Conservation (phyloP, 2,329 filamentous ascomycete genomes). For the Phyllosticta citriasiana region DNA sequence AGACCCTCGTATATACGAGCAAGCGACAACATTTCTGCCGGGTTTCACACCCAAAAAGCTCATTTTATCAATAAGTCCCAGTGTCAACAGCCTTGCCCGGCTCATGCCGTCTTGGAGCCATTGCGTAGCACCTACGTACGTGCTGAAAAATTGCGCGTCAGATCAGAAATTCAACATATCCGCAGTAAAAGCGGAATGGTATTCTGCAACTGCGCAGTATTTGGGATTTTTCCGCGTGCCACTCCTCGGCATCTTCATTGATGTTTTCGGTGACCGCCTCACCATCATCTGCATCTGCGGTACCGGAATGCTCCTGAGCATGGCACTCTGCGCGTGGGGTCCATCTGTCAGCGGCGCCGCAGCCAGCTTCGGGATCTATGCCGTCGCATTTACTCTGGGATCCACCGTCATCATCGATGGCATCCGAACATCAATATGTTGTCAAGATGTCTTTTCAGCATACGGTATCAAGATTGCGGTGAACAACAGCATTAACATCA, state of each 20-base stretch:
- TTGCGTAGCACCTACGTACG: background rate
- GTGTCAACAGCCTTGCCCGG: background rate
- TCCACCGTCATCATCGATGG: constrained; percentile 51
- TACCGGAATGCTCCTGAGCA: constrained; percentile 41
- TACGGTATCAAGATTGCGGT: constrained; percentile 52
- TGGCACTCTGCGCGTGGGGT: constrained; percentile 46
- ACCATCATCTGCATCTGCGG: constrained; percentile 38
- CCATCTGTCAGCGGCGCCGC: constrained; percentile 42
- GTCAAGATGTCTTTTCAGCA: constrained; percentile 49
- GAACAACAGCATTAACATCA: constrained; percentile 55
- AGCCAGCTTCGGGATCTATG: constrained; percentile 50
- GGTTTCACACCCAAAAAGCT: background rate
- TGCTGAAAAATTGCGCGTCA: background rate
- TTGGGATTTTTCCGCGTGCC: constrained; percentile 50
- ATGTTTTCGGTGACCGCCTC: constrained; percentile 45
- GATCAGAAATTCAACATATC: constrained; percentile 41
- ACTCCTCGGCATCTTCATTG: constrained; percentile 45
- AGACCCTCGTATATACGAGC: background rate
- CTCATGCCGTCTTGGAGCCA: background rate
- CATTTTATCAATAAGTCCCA: background rate
- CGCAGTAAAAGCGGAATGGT: constrained; percentile 50
- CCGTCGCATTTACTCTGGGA: constrained; percentile 45
- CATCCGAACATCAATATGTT: constrained; percentile 50
- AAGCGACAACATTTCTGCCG: background rate
- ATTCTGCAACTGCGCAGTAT: constrained; percentile 48